Percentiles rank a stretch among this genome's conserved stretches.
These are phyloP conservation scores for Lentinula boryana DNA, from an alignment of 768 basidiomycete species.

Conservation along the genomic window DNA sequence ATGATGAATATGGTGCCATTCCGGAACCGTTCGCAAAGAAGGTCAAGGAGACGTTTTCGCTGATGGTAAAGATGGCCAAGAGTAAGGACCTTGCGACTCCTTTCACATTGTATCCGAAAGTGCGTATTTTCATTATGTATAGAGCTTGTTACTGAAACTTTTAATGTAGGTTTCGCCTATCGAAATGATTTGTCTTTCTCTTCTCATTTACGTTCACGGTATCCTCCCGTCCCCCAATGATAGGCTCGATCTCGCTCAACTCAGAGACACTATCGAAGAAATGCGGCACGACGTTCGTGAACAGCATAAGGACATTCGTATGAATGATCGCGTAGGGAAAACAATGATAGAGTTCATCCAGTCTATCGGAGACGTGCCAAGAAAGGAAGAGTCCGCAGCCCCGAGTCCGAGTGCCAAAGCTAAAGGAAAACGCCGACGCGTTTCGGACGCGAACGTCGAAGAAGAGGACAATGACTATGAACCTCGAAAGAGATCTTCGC, in stretches of 20 bases:
- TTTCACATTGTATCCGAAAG: constrained; percentile 1
- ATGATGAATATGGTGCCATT: background rate
- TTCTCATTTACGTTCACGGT: constrained; percentile 6
- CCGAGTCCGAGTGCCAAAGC: background rate
- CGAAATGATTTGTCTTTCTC: constrained; percentile 4
- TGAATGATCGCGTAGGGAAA: constrained; percentile 33
- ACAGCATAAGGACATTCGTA: constrained; percentile 40
- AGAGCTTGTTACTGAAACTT: background rate
- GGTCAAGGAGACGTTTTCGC: background rate
- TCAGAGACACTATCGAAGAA: constrained; percentile 26
- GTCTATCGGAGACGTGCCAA: background rate
- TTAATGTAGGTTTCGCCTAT: background rate
- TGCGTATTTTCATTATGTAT: background rate
- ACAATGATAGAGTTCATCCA: constrained; percentile 33
- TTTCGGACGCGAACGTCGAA: background rate
- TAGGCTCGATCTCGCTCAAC: constrained; percentile 17
- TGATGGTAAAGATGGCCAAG: background rate
- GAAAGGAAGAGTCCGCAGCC: background rate
- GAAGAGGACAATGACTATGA: background rate
- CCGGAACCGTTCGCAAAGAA: background rate
- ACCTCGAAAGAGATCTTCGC: background rate
- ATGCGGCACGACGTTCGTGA: constrained; percentile 36
- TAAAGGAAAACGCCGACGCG: background rate
- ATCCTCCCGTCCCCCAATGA: constrained; percentile 4
- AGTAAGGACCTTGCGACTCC: background rate